Conservation (phyloP, 371 early-diverging fungal genomes). For the Mucor saturninus region DNA sequence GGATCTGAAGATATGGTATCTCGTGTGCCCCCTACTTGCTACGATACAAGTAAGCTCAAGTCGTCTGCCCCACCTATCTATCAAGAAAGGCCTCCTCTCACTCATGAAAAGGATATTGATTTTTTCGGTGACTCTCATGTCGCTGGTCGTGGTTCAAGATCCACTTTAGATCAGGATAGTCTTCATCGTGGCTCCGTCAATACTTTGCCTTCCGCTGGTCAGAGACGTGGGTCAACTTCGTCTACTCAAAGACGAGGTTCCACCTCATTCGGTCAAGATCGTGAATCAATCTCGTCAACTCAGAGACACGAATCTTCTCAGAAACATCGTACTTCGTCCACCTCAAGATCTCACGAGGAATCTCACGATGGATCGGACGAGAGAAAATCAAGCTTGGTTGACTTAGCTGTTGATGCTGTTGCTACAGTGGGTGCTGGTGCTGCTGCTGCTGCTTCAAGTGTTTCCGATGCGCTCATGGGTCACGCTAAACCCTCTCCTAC, state of each 20-base stretch:
- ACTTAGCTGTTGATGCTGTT: constrained; percentile 16
- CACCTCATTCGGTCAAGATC: too few species aligned
- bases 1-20: constrained; percentile 22
- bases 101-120: constrained; percentile 12
- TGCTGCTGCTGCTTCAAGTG: constrained; percentile 13
- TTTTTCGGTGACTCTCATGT: constrained; percentile 31
- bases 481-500: background rate
- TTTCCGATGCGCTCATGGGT: constrained; percentile 20
- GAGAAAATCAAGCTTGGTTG: constrained; percentile 3
- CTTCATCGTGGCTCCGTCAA: constrained; percentile 21
- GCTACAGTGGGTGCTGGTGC: constrained; percentile 11
- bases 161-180: constrained; percentile 22
- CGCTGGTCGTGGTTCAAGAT: constrained; percentile 13
- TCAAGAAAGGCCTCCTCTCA: background rate
- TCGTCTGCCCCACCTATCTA: constrained; percentile 3
- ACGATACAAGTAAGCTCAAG: background rate
- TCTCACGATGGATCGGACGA: background rate
- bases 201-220: constrained; percentile 24
- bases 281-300: too few species aligned
- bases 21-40: background rate
- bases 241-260: background rate
- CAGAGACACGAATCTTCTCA: background rate
- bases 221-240: background rate
- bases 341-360: background rate
- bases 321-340: background rate